phyloP scores from a whole-genome alignment of 345 rosid genomes.

The Sisymbrium altissimum region DNA sequence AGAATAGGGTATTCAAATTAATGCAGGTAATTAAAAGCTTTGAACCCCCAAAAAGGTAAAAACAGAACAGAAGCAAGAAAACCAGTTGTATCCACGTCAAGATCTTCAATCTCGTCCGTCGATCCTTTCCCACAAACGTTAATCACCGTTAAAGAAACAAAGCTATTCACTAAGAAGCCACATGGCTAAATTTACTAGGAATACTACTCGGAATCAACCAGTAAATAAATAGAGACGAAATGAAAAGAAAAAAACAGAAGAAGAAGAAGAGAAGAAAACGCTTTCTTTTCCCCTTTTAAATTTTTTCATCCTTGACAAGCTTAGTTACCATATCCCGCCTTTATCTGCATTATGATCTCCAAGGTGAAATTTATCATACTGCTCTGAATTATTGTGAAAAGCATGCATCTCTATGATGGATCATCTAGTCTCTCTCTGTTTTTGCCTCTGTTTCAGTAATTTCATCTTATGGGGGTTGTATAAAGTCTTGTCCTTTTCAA shows the following conservation, averaged over 20 bases:
- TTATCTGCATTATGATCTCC: not conserved
- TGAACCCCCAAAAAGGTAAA: slow-evolving; percentile 15
- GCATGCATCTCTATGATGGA: not conserved
- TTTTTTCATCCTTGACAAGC: slow-evolving; percentile 1
- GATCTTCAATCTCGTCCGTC: slow-evolving; percentile 15
- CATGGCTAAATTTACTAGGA: not conserved
- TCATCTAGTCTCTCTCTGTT: not conserved
- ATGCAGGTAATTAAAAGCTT: slow-evolving; percentile 28
- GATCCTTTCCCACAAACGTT: slow-evolving; percentile 2
- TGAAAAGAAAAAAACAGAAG: not conserved
- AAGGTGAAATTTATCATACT: not conserved
- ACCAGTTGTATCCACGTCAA: slow-evolving; percentile 27
- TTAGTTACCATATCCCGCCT: not conserved
- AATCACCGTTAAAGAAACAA: not conserved
- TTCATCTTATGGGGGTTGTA: not conserved
- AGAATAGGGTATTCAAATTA: not conserved
- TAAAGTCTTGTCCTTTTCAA: not conserved
- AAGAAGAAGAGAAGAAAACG: not conserved
- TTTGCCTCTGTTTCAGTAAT: not conserved
- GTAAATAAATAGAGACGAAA: slow-evolving; percentile 1
- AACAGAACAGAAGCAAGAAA: not conserved
- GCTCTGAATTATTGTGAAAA: not conserved
- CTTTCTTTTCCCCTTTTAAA: not conserved
- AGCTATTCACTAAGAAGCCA: not conserved
- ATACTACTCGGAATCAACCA: not conserved